phyloP scores from a whole-genome alignment of 139 green algal genomes.

The Chlorella sp. region DNA sequence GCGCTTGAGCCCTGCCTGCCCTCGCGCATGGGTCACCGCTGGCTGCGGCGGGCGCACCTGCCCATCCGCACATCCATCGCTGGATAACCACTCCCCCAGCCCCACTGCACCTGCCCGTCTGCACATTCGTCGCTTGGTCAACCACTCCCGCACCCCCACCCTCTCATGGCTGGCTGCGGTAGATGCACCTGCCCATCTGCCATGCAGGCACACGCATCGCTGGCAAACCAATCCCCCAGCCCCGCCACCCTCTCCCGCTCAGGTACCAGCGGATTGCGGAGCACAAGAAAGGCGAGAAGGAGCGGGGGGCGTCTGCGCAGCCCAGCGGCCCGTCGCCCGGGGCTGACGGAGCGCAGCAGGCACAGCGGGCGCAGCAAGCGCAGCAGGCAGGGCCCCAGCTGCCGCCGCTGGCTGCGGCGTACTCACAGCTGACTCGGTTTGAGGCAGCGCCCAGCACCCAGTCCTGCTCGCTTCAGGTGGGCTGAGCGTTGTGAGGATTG shows the following conservation, averaged over 20 bases:
- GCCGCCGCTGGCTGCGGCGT: not conserved
- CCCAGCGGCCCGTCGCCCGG: no score
- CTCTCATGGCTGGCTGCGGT: not conserved
- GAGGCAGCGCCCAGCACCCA: conserved; percentile 4
- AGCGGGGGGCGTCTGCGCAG: not conserved
- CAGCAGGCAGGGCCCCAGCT: not conserved
- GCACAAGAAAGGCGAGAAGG: not conserved
- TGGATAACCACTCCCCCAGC: no score
- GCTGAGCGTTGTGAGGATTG: no score
- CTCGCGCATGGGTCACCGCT: no score
- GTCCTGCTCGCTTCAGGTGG: conserved; percentile 14
- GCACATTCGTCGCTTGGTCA: no score
- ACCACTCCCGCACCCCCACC: no score
- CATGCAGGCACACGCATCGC: not conserved
- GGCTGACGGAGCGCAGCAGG: no score
- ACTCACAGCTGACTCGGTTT: conserved; percentile 30
- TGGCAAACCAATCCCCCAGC: no score
- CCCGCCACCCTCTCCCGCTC: not conserved
- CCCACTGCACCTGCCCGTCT: no score
- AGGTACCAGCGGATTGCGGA: conserved; percentile 28
- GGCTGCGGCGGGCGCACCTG: no score
- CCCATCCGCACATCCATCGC: no score
- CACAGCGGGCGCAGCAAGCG: not conserved
- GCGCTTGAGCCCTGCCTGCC: no score
- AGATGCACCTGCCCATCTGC: not conserved